Base-by-base conservation (phyloP, 192 early-diverging fungal species). In the Gamsiella multidivaricata region DNA sequence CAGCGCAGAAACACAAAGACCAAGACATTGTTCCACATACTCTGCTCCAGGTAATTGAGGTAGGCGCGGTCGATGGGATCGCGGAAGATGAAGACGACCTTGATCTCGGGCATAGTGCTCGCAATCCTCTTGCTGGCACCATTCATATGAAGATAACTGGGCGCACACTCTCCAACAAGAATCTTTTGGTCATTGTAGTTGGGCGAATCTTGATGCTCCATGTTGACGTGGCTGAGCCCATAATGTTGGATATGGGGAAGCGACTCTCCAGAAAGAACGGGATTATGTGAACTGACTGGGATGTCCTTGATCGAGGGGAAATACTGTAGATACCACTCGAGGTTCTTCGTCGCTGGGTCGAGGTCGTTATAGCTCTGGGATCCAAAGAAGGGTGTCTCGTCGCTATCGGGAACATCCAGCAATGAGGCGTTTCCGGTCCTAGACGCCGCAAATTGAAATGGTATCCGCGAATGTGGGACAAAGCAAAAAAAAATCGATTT, bases 61-160 rank as follows among this genome's bases (percentile, higher is more conserved):
- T 83, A 85, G 7, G 84, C 84, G n/a, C 84, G 80, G 26, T 81
- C 80, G 32, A 85, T 85, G 5, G 84, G 84, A 37, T 85, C 84
- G 9, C 84, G 70, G 15, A 85, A 80, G 34, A 85, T 73, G 36
- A 85, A 85, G 10, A 85, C 80, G 17, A 74, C 80, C 69, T 85
- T 85, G 63, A 81, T 70, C 49, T 85, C 74, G 2, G 84, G 84
- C 54, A 85, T 68, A 29, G 76, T 85, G 37, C 72, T 79, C 3
- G 70, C 76, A 28, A 85, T 83, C 46, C 84, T 72, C 37, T 72
- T 81, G 22, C 82, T 83, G 6, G 82, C 74, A 2, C 74, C 74
- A 26, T 78, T 32, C 60, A 68, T 62, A 42, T 78, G 74, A 5
- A 78, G 58, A 58, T 78, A 78, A 47, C 74, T 69, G 32, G 74